Percentiles rank a stretch among this genome's conserved stretches.
These are phyloP conservation scores for Bryoerythrophyllum caledonicum DNA, from an alignment of 225 moss, liverwort and hornwort genomes.

Conservation along the genomic window DNA sequence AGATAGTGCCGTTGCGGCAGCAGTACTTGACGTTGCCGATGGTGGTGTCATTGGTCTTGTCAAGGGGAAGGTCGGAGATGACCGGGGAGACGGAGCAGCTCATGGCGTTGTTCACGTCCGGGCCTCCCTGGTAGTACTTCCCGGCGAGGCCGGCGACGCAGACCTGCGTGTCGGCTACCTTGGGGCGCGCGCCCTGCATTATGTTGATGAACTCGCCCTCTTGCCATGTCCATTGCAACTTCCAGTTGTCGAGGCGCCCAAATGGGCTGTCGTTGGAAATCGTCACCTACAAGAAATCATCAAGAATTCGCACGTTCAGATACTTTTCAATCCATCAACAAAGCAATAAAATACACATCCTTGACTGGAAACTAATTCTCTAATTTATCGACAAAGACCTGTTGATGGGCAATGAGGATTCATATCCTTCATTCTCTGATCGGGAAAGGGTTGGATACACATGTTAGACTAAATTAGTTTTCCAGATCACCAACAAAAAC, in stretches of 20 bases:
- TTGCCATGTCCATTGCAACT: conserved; percentile 73
- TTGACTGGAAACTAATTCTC: too few relatives aligned
- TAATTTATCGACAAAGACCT: too few relatives aligned
- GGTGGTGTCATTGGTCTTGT: conserved; percentile 37
- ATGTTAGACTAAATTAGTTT: too few relatives aligned
- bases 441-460: too few relatives aligned
- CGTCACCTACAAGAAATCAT: conserved; percentile 45
- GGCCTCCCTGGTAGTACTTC: conserved; percentile 8
- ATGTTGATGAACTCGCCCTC: conserved; percentile 63
- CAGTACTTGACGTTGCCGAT: conserved; percentile 54
- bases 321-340: background rate
- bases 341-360: too few relatives aligned
- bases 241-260: conserved; percentile 67
- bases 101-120: conserved; percentile 49
- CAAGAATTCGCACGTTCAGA: background rate
- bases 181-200: conserved; percentile 68
- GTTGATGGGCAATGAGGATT: too few relatives aligned
- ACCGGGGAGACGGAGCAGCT: conserved; percentile 63
- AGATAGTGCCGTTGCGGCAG: conserved; percentile 75
- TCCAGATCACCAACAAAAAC: too few relatives aligned
- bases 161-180: conserved; percentile 40
- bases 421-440: too few relatives aligned
- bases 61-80: conserved; percentile 61
- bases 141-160: conserved; percentile 56
- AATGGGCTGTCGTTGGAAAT: conserved; percentile 55